These are phyloP conservation scores for Lachancea thermotolerans DNA, from an alignment of 805 yeast species.

Conservation along the genomic window DNA sequence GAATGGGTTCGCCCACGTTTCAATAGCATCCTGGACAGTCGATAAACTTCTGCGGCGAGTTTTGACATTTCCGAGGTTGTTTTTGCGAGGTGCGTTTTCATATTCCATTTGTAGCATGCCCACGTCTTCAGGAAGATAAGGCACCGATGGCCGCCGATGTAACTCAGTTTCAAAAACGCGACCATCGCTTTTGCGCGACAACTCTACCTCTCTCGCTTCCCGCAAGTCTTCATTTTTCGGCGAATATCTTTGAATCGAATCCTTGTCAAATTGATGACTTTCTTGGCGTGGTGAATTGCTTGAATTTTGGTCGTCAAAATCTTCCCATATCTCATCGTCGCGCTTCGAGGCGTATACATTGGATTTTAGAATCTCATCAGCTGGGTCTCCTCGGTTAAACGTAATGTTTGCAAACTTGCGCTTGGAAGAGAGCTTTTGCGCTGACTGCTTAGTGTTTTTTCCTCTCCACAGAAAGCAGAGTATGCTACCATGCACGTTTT, in stretches of 20 bases:
- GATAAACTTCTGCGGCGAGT: conserved; percentile 22
- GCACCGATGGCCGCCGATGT: conserved; percentile 23
- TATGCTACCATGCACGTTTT: conserved; percentile 30
- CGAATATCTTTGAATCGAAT: background rate
- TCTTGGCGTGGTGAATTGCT: conserved; percentile 9
- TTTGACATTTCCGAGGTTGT: background rate
- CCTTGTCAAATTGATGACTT: background rate
- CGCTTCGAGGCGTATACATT: conserved; percentile 1
- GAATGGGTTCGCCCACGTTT: conserved; percentile 27
- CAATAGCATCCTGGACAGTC: conserved; percentile 20
- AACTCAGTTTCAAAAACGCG: conserved; percentile 12
- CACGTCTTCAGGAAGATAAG: conserved; percentile 10
- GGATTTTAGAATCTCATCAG: conserved; percentile 10
- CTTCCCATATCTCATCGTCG: conserved; percentile 10
- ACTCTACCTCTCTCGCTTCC: background rate
- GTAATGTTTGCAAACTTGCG: conserved; percentile 14
- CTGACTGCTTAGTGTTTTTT: conserved; percentile 37
- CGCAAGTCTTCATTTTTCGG: background rate
- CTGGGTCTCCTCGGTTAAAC: conserved; percentile 22
- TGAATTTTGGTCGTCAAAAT: conserved; percentile 9
- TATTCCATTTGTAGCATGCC: conserved; percentile 6
- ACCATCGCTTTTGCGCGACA: background rate
- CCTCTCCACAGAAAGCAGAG: conserved; percentile 43
- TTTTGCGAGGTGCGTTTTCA: conserved; percentile 2
- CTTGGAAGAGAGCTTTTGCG: conserved; percentile 1